These are phyloP conservation scores for Naegleria lovaniensis DNA, from an alignment of 208 protist species.

Conservation along the genomic window DNA sequence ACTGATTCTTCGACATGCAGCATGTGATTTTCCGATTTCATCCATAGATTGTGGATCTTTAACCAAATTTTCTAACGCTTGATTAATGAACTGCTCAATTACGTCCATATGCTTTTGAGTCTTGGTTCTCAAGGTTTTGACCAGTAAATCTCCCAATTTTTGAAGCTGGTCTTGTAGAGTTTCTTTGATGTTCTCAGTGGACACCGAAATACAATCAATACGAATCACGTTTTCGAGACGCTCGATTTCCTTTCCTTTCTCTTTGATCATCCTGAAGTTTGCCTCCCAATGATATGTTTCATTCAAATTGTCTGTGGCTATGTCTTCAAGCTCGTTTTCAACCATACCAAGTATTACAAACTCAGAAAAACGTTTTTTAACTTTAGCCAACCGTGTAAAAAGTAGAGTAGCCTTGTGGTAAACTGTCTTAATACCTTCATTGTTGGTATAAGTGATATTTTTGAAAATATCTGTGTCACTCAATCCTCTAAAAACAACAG, in stretches of 20 bases:
- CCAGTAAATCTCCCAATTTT: conserved; percentile 72
- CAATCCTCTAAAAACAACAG: conserved; percentile 78
- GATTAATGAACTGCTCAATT: conserved; percentile 71
- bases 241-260: conserved; percentile 87
- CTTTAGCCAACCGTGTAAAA: conserved; percentile 71
- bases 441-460: conserved; percentile 76
- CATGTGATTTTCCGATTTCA: conserved; percentile 80
- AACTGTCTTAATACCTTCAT: conserved; percentile 71
- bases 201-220: conserved; percentile 85
- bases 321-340: conserved; percentile 68
- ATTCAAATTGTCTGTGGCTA: conserved; percentile 69
- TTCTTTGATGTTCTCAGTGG: conserved; percentile 79
- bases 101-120: conserved; percentile 64
- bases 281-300: conserved; percentile 89
- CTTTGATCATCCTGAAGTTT: conserved; percentile 84
- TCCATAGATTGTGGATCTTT: conserved; percentile 78
- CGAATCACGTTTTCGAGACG: conserved; percentile 79
- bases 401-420: conserved; percentile 79
- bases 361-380: conserved; percentile 72
- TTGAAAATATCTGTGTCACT: conserved; percentile 61
- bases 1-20: conserved; percentile 65
- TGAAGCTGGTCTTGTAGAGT: conserved; percentile 83
- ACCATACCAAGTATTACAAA: conserved; percentile 79
- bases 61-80: conserved; percentile 62
- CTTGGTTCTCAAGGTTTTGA: conserved; percentile 67